Evolutionary conservation across 331 rosid species (phyloP), one percentile per base, ranked within the genome.

Genomic region (Quercus phellos): DNA sequence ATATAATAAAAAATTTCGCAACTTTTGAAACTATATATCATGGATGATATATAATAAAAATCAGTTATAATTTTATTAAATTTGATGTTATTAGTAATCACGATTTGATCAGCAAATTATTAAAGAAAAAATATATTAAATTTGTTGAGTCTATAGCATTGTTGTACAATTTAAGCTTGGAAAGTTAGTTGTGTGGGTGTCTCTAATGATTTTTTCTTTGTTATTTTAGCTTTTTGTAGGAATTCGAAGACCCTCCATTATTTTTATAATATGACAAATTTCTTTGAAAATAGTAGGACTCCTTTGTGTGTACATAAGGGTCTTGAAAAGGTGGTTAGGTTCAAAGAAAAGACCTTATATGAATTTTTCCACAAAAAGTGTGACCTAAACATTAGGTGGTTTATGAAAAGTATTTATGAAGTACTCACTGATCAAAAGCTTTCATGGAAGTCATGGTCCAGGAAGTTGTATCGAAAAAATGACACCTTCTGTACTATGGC

Each of bases 391-490:
- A 27, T 4, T 8, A 26, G 8, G 10, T 12, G 68, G 68, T 11
- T 2, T 12, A 19, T 27, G 38, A n/a, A 61, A 61, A 61, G 38
- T 61, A 27, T 14, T 60, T 59, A 14, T 5, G 7, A 3, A 32
- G 68, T 2, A 61, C 42, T 61, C 38, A 27, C 6, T 61, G 68
- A 18, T 11, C 6, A 32, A 27, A 56, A n/a, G 12, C 22, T 6
- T 29, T 34, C 53, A 58, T 56, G 1, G n/a, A 42, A 8, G 26
- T 46, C 81, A 27, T 59, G 32, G 72, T 78, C 81, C 24, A 77
- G 17, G 75, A 42, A 77, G 4, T 5, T 69, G 70, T 22, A 4
- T 60, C 3, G 43, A 59, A 74, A 21, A 55, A 35, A 6, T 6
- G 24, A 38, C 22, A 4, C 1, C 24, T 13, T 18, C 24, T 16